Evolutionary conservation across 2,329 filamentous ascomycete species (phyloP).

Genomic region (Lachnellula hyalina): DNA sequence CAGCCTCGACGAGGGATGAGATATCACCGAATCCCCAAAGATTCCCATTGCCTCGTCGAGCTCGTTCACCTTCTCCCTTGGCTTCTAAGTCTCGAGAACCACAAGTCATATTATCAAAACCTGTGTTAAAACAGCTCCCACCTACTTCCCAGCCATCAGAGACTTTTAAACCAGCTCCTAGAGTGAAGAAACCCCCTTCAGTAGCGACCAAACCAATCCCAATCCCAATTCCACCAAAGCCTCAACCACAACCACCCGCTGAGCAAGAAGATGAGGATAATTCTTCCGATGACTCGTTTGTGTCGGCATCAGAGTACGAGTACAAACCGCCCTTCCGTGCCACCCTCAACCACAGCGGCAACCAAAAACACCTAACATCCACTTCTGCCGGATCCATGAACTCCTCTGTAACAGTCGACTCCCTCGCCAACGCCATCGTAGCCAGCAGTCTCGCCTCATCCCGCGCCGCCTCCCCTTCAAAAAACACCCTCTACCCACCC

Average conservation of each 20-base stretch:
- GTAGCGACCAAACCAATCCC: conserved; percentile 16
- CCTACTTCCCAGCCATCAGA: conserved; percentile 4
- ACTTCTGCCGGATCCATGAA: conserved; percentile 11
- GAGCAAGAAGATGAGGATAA: conserved; percentile 17
- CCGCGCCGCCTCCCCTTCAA: conserved; percentile 39
- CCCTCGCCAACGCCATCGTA: conserved; percentile 68
- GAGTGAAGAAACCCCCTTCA: conserved; percentile 9
- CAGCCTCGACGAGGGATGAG: conserved; percentile 5
- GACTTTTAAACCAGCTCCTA: conserved; percentile 4
- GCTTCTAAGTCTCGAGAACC: conserved; percentile 4
- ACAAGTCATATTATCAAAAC: conserved; percentile 13
- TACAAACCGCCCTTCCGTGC: conserved; percentile 23
- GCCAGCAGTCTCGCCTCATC: conserved; percentile 67
- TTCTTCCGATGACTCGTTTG: conserved; percentile 31
- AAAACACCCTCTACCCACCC: conserved; percentile 12
- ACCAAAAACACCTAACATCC: conserved; percentile 16
- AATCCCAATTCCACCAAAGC: conserved; percentile 17
- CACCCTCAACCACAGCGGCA: conserved; percentile 15
- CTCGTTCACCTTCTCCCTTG: conserved; percentile 5
- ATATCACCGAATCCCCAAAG: conserved; percentile 9
- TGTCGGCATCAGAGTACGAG: conserved; percentile 29
- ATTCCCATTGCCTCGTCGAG: conserved; percentile 6
- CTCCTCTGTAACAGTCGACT: conserved; percentile 49
- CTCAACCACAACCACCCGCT: neutral
- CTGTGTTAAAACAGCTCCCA: neutral